Conservation (phyloP, 2,329 filamentous ascomycete species). For the Ophiocordyceps camponoti-saundersi region DNA sequence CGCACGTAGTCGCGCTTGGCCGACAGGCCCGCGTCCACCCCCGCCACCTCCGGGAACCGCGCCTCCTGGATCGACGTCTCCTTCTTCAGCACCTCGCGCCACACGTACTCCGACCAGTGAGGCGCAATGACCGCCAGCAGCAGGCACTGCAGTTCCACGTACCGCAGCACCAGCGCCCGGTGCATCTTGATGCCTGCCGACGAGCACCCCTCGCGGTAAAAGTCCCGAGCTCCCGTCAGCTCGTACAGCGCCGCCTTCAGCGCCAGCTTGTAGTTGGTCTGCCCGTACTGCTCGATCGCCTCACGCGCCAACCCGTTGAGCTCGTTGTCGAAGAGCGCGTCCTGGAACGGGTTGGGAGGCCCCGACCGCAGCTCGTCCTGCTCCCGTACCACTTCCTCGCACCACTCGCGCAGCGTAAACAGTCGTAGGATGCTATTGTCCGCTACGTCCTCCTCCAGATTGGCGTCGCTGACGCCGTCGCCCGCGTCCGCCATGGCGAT, state of each 20-base stretch:
- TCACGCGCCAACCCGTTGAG: conserved; percentile 71
- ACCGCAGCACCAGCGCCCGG: conserved; percentile 58
- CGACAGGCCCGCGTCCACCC: conserved; percentile 48
- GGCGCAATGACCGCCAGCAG: conserved; percentile 73
- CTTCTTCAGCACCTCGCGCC: conserved; percentile 78
- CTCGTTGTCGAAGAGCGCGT: conserved; percentile 85
- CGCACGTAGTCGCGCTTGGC: conserved; percentile 75
- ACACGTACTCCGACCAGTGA: conserved; percentile 90
- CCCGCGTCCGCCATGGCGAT: conserved; percentile 89
- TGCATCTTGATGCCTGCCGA: conserved; percentile 76
- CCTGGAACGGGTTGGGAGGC: conserved; percentile 60
- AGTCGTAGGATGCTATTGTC: conserved; percentile 82
- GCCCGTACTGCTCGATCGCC: conserved; percentile 60
- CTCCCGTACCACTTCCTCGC: conserved; percentile 65
- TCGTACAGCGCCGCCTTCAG: conserved; percentile 80
- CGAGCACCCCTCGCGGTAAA: conserved; percentile 70
- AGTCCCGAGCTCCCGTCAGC: conserved; percentile 73
- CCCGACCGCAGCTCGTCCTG: conserved; percentile 55
- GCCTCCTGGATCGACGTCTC: conserved; percentile 62
- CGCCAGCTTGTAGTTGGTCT: conserved; percentile 64
- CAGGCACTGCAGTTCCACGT: conserved; percentile 73
- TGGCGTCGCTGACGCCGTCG: conserved; percentile 87
- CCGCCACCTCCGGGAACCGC: conserved; percentile 36
- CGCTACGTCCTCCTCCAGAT: conserved; percentile 91
- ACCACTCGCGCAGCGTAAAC: conserved; percentile 74